These are phyloP conservation scores for Dendrobium huoshanense DNA, from an alignment of 106 monocot species.

Conservation along the genomic window DNA sequence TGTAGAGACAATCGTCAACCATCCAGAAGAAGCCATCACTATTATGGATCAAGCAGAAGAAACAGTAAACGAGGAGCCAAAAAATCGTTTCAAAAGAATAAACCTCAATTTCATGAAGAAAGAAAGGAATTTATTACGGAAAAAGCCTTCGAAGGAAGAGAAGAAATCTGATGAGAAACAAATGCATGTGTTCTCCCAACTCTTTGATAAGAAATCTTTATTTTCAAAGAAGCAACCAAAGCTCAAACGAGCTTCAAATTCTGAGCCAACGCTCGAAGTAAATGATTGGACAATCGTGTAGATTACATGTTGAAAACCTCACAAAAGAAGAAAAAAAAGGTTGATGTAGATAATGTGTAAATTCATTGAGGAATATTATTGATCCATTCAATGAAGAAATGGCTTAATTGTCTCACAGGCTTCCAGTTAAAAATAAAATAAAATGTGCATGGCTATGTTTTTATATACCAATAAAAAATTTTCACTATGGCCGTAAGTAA, in stretches of 20 bases:
- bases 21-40: conserved; percentile 60
- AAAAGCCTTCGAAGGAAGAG: conserved; percentile 32
- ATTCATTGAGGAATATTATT: not conserved
- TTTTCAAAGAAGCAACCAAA: conserved; percentile 54
- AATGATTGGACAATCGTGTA: conserved; percentile 42
- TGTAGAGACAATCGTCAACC: conserved; percentile 43
- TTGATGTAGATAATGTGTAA: conserved; percentile 3
- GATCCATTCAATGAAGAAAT: not conserved
- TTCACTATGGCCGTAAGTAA: too few relatives aligned
- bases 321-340: not conserved
- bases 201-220: conserved; percentile 61
- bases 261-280: conserved; percentile 20
- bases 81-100: conserved; percentile 47
- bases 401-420: not conserved
- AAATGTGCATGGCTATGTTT: too few relatives aligned
- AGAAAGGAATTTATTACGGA: conserved; percentile 31
- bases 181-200: conserved; percentile 31
- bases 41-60: conserved; percentile 37
- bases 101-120: conserved; percentile 51
- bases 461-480: too few relatives aligned
- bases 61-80: conserved; percentile 26
- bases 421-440: not conserved
- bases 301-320: not conserved
- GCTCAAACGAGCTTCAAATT: conserved; percentile 7
- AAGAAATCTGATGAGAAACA: conserved; percentile 54